phyloP scores from a whole-genome alignment of 169 alveolate genomes.

The Pseudocohnilembus persalinus region DNA sequence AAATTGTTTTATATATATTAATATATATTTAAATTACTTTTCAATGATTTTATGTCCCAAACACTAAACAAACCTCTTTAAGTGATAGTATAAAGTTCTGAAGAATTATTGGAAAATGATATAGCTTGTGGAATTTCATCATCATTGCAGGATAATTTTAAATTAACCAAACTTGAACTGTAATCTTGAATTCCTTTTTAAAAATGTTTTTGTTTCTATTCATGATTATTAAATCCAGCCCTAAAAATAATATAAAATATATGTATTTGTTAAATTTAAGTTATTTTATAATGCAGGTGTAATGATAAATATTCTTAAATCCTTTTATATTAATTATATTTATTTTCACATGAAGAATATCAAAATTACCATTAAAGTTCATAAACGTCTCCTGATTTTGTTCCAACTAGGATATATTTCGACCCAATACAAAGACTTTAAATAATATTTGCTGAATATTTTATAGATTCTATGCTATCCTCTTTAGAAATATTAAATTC shows the following conservation, averaged over 20 bases:
- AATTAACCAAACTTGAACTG: background rate
- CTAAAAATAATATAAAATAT: too few species aligned
- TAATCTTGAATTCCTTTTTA: background rate
- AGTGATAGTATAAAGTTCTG: constrained; percentile 67
- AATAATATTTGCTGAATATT: constrained; percentile 31
- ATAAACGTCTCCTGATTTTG: constrained; percentile 75
- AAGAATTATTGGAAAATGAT: constrained; percentile 58
- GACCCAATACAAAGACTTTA: constrained; percentile 45
- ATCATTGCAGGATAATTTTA: background rate
- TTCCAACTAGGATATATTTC: constrained; percentile 69
- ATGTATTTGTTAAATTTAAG: too few species aligned
- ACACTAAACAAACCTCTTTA: constrained; percentile 69
- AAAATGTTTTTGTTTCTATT: background rate
- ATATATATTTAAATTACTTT: background rate
- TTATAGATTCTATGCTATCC: background rate
- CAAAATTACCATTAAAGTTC: constrained; percentile 49
- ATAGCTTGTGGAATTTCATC: background rate
- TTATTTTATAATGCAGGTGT: constrained; percentile 16
- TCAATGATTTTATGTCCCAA: constrained; percentile 67
- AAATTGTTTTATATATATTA: too few species aligned
- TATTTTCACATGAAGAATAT: constrained; percentile 36
- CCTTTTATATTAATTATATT: background rate
- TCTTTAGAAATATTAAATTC: constrained; percentile 34
- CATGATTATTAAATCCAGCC: background rate
- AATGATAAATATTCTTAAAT: constrained; percentile 21